Conservation (phyloP, 495 filamentous ascomycete genomes). For the Aspergillus asperescens region DNA sequence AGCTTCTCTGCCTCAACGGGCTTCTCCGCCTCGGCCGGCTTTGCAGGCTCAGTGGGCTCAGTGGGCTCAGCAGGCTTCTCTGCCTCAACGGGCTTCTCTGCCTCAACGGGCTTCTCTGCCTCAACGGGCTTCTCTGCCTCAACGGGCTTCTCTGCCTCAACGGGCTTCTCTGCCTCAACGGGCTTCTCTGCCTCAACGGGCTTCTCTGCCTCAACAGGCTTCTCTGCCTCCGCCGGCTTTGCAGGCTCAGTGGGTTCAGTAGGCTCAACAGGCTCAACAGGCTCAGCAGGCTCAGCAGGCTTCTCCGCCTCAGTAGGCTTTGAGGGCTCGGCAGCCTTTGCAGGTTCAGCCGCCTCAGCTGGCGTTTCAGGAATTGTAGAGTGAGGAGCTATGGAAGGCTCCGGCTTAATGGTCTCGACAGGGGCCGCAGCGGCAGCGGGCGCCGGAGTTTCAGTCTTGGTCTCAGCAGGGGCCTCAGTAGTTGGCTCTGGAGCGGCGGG, state of each 20-base stretch:
- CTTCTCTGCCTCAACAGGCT: too few relatives aligned
- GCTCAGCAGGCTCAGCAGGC: too few relatives aligned
- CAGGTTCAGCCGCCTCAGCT: slow-evolving; percentile 5
- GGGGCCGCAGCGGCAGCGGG: slow-evolving; percentile 10
- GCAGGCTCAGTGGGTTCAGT: too few relatives aligned
- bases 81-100: background rate
- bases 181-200: too few relatives aligned
- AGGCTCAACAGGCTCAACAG: too few relatives aligned
- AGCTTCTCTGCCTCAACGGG: too few relatives aligned
- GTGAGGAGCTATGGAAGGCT: slow-evolving; percentile 8
- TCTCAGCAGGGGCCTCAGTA: slow-evolving; percentile 10
- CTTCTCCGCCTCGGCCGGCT: slow-evolving; percentile 6
- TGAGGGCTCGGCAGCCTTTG: slow-evolving; percentile 8
- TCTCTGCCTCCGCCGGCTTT: too few relatives aligned
- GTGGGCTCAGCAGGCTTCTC: slow-evolving; percentile 7
- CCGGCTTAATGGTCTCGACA: slow-evolving; percentile 7
- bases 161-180: background rate
- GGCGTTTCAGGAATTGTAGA: slow-evolving; percentile 3
- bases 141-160: slow-evolving; percentile 7
- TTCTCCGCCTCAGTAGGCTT: slow-evolving; percentile 3
- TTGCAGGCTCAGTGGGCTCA: slow-evolving; percentile 1
- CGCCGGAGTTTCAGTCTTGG: slow-evolving; percentile 8
- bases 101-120: background rate
- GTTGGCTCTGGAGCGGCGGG: slow-evolving; percentile 11
- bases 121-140: background rate